These are phyloP conservation scores for Sphenostylis stenocarpa DNA, from an alignment of 306 rosid genomes.

Conservation along the genomic window DNA sequence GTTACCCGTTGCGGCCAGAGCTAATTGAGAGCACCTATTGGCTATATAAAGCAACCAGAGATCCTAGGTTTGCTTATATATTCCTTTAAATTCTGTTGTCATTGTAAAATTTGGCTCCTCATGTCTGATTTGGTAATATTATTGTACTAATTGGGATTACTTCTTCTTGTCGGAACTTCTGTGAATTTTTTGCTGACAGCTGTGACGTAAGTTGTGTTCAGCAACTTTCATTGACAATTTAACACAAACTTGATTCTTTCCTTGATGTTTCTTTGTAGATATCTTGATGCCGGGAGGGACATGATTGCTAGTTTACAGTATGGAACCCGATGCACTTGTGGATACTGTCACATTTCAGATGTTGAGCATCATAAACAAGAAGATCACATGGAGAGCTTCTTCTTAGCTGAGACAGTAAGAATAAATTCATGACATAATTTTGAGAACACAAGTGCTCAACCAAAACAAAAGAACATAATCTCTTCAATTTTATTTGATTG, in stretches of 20 bases:
- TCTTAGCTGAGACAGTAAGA: constrained; percentile 92
- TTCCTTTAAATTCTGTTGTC: constrained; percentile 28
- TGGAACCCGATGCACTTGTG: constrained; percentile 90
- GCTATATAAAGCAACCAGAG: constrained; percentile 97
- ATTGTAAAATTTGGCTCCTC: constrained; percentile 12
- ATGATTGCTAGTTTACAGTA: constrained; percentile 90
- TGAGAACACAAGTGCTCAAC: constrained; percentile 16
- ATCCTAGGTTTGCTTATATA: constrained; percentile 71
- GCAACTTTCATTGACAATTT: background rate
- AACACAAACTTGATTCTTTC: constrained; percentile 12
- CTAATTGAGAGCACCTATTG: constrained; percentile 97
- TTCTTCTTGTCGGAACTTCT: background rate
- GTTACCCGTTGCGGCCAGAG: constrained; percentile 95
- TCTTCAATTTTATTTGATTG: constrained; percentile 30
- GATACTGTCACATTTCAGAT: constrained; percentile 95
- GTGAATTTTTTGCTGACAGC: background rate
- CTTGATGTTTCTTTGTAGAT: constrained; percentile 53
- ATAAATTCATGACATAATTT: constrained; percentile 19
- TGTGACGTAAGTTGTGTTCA: constrained; percentile 8
- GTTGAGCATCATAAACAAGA: constrained; percentile 89
- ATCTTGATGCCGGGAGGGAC: constrained; percentile 94
- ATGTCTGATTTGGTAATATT: constrained; percentile 28
- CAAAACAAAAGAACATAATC: constrained; percentile 2
- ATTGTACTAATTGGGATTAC: background rate
- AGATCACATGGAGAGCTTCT: constrained; percentile 99